Conservation (phyloP, 2,329 filamentous ascomycete species). For the Penicillium sp. region DNA sequence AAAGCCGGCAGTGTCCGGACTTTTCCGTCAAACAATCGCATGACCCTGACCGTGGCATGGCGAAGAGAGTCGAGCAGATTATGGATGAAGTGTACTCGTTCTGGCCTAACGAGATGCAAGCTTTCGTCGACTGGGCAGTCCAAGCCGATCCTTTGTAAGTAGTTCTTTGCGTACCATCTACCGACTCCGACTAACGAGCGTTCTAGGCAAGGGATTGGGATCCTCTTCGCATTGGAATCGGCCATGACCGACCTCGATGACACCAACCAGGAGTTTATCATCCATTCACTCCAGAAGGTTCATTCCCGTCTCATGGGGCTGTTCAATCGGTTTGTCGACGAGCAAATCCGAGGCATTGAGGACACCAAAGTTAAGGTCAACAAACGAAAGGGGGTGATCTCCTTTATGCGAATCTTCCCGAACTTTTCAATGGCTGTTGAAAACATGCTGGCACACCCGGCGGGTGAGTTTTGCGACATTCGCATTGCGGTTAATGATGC, state of each 20-base stretch:
- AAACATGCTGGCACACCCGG: conserved; percentile 62
- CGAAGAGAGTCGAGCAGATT: conserved; percentile 72
- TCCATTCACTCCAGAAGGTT: conserved; percentile 70
- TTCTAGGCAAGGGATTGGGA: conserved; percentile 75
- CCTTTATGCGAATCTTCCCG: conserved; percentile 90
- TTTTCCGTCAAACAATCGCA: conserved; percentile 68
- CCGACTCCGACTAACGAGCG: conserved; percentile 22
- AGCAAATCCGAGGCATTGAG: conserved; percentile 91
- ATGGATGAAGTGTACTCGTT: conserved; percentile 88
- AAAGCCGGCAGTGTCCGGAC: conserved; percentile 65
- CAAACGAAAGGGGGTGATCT: conserved; percentile 94
- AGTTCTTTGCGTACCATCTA: background rate
- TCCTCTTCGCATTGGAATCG: conserved; percentile 73
- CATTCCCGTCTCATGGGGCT: conserved; percentile 67
- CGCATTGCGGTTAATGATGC: conserved; percentile 76
- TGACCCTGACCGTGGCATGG: conserved; percentile 81
- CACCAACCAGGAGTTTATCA: conserved; percentile 87
- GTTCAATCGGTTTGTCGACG: conserved; percentile 85
- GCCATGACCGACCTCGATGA: conserved; percentile 75
- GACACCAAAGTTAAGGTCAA: conserved; percentile 99
- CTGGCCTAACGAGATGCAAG: conserved; percentile 70
- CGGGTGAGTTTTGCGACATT: conserved; percentile 58
- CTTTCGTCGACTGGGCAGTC: conserved; percentile 76
- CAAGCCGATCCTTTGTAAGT: conserved; percentile 74
- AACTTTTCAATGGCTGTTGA: conserved; percentile 77